Conservation (phyloP, 306 rosid species). For the Vicia faba region DNA sequence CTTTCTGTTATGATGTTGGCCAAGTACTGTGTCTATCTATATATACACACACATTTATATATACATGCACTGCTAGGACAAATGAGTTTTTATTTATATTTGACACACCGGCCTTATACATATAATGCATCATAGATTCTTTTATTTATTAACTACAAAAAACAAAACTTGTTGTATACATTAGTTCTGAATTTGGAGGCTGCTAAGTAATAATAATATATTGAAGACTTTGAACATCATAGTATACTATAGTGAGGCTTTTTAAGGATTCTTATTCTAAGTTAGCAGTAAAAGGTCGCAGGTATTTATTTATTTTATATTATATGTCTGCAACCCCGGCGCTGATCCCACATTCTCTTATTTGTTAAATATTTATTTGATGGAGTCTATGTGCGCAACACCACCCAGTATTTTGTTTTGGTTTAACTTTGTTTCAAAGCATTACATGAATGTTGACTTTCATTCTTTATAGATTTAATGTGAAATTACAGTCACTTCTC, state of each 20-base stretch:
- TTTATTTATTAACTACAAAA: constrained; percentile 13
- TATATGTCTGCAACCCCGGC: constrained; percentile 55
- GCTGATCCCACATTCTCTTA: constrained; percentile 57
- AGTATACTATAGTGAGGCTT: not conserved
- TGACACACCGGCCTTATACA: constrained; percentile 31
- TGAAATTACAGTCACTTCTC: no score
- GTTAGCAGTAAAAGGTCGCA: no score
- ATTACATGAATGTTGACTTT: constrained; percentile 1
- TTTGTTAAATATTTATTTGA: not conserved
- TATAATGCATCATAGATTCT: constrained; percentile 42
- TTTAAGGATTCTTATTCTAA: no score
- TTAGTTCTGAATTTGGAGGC: constrained; percentile 50
- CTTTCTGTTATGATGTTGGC: not conserved
- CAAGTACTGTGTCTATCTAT: not conserved
- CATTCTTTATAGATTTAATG: not conserved
- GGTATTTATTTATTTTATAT: constrained; percentile 21
- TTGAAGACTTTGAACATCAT: not conserved
- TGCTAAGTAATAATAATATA: not conserved
- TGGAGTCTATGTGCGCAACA: constrained; percentile 13
- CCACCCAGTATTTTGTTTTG: constrained; percentile 1
- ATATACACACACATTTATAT: no score
- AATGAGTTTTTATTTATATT: constrained; percentile 22
- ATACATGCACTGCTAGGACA: not conserved
- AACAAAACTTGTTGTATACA: constrained; percentile 13
- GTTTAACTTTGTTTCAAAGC: not conserved